Percentiles rank a stretch among this genome's conserved stretches.
These are phyloP conservation scores for Trichoderma sp. DNA, from an alignment of 2,329 filamentous ascomycete genomes.

Conservation along the genomic window DNA sequence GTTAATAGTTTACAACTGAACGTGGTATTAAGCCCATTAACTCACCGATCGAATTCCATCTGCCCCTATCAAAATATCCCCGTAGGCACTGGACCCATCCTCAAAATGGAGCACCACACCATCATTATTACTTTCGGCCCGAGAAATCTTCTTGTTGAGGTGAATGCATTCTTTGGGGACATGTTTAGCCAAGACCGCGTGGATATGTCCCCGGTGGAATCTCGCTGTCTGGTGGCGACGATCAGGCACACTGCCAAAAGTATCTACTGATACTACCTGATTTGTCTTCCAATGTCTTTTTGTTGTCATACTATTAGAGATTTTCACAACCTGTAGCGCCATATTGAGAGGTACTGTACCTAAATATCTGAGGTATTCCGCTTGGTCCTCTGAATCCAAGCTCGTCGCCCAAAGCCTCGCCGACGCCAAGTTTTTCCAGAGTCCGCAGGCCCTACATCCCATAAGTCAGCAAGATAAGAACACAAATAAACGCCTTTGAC, in stretches of 20 bases:
- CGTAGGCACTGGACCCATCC: constrained; percentile 48
- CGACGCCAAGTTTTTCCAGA: constrained; percentile 53
- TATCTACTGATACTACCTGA: constrained; percentile 50
- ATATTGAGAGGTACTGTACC: not conserved
- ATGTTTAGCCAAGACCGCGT: constrained; percentile 51
- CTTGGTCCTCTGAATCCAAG: constrained; percentile 45
- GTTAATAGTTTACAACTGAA: not conserved
- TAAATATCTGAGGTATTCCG: constrained; percentile 24
- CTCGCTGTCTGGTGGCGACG: constrained; percentile 48
- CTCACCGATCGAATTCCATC: constrained; percentile 57
- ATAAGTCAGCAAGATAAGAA: not conserved
- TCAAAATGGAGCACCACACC: constrained; percentile 44
- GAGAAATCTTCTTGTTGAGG: constrained; percentile 47
- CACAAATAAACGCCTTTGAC: constrained; percentile 28
- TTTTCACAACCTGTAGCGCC: no score
- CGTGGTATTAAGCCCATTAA: no score
- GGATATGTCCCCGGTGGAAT: constrained; percentile 54
- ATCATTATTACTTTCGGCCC: constrained; percentile 35
- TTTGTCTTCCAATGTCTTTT: constrained; percentile 50
- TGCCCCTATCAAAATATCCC: constrained; percentile 54
- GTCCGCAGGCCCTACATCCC: constrained; percentile 48
- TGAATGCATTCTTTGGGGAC: constrained; percentile 49
- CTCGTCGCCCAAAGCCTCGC: constrained; percentile 47
- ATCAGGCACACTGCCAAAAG: constrained; percentile 45
- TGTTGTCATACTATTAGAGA: constrained; percentile 23